Base-by-base conservation (phyloP, 2,329 filamentous ascomycete species). In the Lecanicillium sp. region DNA sequence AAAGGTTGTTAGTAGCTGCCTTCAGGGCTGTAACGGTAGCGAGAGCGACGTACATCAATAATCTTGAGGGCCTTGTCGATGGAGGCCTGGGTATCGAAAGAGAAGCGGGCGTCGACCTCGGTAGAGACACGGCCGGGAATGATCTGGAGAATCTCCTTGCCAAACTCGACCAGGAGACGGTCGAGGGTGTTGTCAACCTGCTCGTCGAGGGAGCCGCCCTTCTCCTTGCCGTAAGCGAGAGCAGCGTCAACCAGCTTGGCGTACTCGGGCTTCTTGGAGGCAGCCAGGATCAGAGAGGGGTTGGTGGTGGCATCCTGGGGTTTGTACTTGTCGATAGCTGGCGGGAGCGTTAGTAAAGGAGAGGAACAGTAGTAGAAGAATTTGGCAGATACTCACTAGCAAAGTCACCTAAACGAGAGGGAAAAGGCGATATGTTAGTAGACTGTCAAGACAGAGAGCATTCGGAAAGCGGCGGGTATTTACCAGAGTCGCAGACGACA, bases 261-360 rank as follows among this genome's bases (percentile, higher is more conserved):
- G 67, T 96, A 96, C 68, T 95, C 89, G 63, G 85, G 61, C 80
- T 96, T 96, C 79, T 98, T 96, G 62, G 92, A 89, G 49, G 92
- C 92, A 52, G 89, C 90, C 62, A 98, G 84, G 68, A 98, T 96
- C 64, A 98, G 78, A 48, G 92, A 96, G 44, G 92, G 92, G 81
- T 98, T 98, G 73, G 92, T 98, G 65, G 92, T 98, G 60, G 92
- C 92, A 85, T 98, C 92, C 77, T 98, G 89, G 50, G 92, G 92
- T 81, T 95, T 94, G 82, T 98, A 98, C 76, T 96, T 95, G 75
- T 76, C 89, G 66, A 98, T 98, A 67, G 89, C 89, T 80, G 70
- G 64, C 67, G 22, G 11, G 65, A 59, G 38, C 15, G 44, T 50
- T 34, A 44, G 44, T 20, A 11, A n/a, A 19, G 36, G 43, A 25